phyloP scores from a whole-genome alignment of 2,329 filamentous ascomycete genomes.

The Sordariomycetes sp. region DNA sequence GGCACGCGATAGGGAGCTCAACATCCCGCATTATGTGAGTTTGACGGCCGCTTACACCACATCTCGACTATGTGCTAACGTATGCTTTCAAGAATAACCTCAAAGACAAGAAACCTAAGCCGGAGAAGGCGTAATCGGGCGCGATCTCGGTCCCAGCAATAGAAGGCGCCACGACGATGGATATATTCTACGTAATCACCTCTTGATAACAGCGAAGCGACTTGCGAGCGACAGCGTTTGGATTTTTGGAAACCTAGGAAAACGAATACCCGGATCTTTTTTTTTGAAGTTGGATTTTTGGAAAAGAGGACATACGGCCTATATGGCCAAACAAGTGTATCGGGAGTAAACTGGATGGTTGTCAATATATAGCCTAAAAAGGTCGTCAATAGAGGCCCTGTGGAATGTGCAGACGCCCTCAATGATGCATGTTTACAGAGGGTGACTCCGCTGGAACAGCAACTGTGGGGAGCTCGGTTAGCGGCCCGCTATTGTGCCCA shows the following conservation, averaged over 20 bases:
- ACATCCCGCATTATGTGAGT: constrained; percentile 41
- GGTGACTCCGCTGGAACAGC: background rate
- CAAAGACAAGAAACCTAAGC: constrained; percentile 37
- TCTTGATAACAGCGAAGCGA: background rate
- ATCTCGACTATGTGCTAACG: background rate
- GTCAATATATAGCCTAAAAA: background rate
- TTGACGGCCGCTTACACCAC: background rate
- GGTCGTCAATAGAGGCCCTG: background rate
- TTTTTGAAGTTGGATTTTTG: background rate
- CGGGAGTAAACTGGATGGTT: background rate
- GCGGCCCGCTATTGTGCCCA: background rate
- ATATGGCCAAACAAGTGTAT: background rate
- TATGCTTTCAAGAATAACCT: constrained; percentile 30
- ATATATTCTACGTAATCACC: background rate
- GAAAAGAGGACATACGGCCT: background rate
- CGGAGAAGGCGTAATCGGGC: constrained; percentile 20
- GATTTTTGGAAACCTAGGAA: background rate
- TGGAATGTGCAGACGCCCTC: background rate
- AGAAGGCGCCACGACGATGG: background rate
- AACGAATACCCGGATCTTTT: background rate
- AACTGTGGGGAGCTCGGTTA: background rate
- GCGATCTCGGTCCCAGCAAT: background rate
- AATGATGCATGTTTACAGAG: background rate
- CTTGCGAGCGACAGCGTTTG: background rate
- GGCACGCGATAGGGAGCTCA: constrained; percentile 38